These are phyloP conservation scores for Arthrobotrys sinensis DNA, from an alignment of 2,329 filamentous ascomycete genomes.

Conservation along the genomic window DNA sequence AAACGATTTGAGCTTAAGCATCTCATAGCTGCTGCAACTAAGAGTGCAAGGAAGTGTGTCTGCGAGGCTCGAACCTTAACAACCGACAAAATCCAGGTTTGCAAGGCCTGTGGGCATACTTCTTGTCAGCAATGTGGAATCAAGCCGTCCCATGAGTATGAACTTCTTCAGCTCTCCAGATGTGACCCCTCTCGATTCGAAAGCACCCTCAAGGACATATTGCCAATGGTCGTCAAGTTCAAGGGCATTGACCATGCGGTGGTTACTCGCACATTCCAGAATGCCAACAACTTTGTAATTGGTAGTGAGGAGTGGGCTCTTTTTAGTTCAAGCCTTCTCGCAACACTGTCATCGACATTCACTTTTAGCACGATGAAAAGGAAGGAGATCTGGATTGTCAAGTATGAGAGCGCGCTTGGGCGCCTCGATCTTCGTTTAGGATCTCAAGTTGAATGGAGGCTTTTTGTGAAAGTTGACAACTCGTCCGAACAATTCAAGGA, in stretches of 20 bases:
- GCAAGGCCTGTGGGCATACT: slow-evolving; percentile 72
- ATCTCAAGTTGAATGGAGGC: slow-evolving; percentile 68
- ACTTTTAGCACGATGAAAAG: slow-evolving; percentile 48
- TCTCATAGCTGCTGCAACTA: slow-evolving; percentile 61
- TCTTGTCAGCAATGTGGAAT: slow-evolving; percentile 72
- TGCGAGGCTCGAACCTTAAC: slow-evolving; percentile 72
- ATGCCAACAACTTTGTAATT: slow-evolving; percentile 52
- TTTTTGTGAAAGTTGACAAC: slow-evolving; percentile 70
- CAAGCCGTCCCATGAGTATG: slow-evolving; percentile 70
- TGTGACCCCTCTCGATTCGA: slow-evolving; percentile 69
- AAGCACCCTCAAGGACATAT: slow-evolving; percentile 67
- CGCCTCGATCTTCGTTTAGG: slow-evolving; percentile 68
- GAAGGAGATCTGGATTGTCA: slow-evolving; percentile 67
- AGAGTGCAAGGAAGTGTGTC: slow-evolving; percentile 71
- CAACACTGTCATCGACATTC: slow-evolving; percentile 64
- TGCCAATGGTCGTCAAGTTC: slow-evolving; percentile 69
- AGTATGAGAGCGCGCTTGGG: slow-evolving; percentile 68
- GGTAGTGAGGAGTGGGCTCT: slow-evolving; percentile 65
- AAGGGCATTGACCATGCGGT: slow-evolving; percentile 64
- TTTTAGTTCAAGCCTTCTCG: slow-evolving; percentile 65
- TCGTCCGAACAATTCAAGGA: slow-evolving; percentile 30
- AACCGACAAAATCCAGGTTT: slow-evolving; percentile 69
- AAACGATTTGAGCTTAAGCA: slow-evolving; percentile 51
- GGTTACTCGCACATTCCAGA: slow-evolving; percentile 63
- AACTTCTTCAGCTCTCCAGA: slow-evolving; percentile 64